A percentile compares a stretch with the other conserved stretches of the same genome.
phyloP scores from a whole-genome alignment of 768 basidiomycete species.

The Lactarius akahatsu region DNA sequence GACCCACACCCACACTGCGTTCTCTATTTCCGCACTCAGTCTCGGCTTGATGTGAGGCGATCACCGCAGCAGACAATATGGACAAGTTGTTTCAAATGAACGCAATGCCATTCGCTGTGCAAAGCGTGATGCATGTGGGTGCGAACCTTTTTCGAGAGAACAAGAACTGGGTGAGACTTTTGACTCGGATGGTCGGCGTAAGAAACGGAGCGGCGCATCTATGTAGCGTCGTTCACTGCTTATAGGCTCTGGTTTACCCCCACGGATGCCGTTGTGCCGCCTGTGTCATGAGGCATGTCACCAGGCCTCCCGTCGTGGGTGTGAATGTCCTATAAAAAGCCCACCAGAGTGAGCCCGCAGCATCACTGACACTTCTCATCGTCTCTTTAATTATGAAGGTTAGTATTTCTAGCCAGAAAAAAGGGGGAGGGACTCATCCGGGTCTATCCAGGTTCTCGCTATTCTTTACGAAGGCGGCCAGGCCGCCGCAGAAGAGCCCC shows the following conservation, averaged over 20 bases:
- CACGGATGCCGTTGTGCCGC: not conserved
- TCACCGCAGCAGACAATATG: not conserved
- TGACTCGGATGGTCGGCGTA: not conserved
- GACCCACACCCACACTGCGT: not conserved
- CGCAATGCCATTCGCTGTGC: not conserved
- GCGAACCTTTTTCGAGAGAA: not conserved
- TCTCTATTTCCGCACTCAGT: not conserved
- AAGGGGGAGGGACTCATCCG: not conserved
- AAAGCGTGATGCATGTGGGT: not conserved
- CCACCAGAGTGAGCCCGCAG: not conserved
- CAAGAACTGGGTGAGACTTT: not conserved
- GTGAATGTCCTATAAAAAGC: not conserved
- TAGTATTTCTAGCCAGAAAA: not conserved
- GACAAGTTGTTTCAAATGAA: not conserved
- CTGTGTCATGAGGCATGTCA: constrained; percentile 9
- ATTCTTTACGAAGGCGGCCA: constrained; percentile 70
- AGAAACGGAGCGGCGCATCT: not conserved
- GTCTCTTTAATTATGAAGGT: constrained; percentile 5
- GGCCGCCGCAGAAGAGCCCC: constrained; percentile 66
- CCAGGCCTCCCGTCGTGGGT: not conserved
- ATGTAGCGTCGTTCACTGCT: not conserved
- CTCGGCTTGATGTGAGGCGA: not conserved
- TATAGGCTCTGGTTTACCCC: not conserved
- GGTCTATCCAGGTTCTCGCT: constrained; percentile 55
- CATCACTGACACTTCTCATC: not conserved